Conservation (phyloP, 805 yeast species). For the Candida nonsorbophila region DNA sequence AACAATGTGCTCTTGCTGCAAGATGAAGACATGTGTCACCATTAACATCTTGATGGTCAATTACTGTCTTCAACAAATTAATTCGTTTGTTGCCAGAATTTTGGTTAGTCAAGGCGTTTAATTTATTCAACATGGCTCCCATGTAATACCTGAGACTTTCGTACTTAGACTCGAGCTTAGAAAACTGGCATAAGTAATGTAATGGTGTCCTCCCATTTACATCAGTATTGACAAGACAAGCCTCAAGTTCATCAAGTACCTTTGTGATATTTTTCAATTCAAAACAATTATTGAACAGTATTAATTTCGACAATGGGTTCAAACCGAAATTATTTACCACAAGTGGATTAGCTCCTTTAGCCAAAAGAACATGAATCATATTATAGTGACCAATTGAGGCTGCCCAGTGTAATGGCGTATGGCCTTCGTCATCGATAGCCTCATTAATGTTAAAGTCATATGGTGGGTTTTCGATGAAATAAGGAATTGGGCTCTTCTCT, state of each 20-base stretch:
- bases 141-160: slow-evolving; percentile 82
- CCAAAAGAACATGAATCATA: slow-evolving; percentile 68
- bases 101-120: slow-evolving; percentile 42
- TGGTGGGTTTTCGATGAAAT: slow-evolving; percentile 58
- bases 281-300: slow-evolving; percentile 83
- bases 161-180: slow-evolving; percentile 59
- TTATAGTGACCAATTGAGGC: slow-evolving; percentile 87
- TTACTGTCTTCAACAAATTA: slow-evolving; percentile 54
- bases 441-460: slow-evolving; percentile 64
- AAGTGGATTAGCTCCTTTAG: slow-evolving; percentile 66
- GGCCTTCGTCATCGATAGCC: slow-evolving; percentile 90
- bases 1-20: slow-evolving; percentile 63
- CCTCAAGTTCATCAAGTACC: slow-evolving; percentile 69
- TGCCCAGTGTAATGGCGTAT: slow-evolving; percentile 96
- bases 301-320: slow-evolving; percentile 81
- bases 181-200: slow-evolving; percentile 77
- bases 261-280: slow-evolving; percentile 75
- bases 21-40: slow-evolving; percentile 87
- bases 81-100: slow-evolving; percentile 39
- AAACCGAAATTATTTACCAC: slow-evolving; percentile 62
- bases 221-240: slow-evolving; percentile 76
- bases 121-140: slow-evolving; percentile 67
- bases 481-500: slow-evolving; percentile 49
- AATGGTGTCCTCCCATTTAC: slow-evolving; percentile 68
- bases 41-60: slow-evolving; percentile 71